Conservation (phyloP, 768 basidiomycete genomes). For the Epithele typhae region DNA sequence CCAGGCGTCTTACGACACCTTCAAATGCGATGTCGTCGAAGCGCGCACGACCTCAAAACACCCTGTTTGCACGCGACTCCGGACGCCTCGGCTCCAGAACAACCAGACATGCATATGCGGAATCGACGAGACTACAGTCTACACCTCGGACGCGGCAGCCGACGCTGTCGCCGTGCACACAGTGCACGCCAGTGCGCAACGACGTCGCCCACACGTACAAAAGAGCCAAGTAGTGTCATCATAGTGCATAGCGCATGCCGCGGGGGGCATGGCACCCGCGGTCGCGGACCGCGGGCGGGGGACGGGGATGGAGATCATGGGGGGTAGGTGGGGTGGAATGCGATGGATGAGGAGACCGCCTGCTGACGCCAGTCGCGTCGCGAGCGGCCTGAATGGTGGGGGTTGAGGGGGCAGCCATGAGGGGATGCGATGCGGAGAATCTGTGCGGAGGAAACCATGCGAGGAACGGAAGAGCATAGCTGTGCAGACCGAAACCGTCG, state of each 20-base stretch:
- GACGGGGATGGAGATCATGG: too few species aligned
- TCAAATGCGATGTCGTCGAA: too few species aligned
- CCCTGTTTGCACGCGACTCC: neutral
- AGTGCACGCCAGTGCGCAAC: slow-evolving; percentile 8
- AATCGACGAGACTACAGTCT: slow-evolving; percentile 2
- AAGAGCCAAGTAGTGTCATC: neutral
- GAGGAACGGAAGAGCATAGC: too few species aligned
- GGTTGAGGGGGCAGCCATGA: neutral
- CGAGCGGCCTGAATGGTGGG: too few species aligned
- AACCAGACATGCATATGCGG: slow-evolving; percentile 6
- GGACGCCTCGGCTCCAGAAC: neutral
- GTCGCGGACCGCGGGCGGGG: slow-evolving; percentile 1
- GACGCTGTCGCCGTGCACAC: neutral
- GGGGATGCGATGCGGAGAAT: too few species aligned
- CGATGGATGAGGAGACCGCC: neutral
- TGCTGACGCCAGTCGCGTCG: too few species aligned
- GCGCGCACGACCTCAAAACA: too few species aligned
- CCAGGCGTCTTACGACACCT: too few species aligned
- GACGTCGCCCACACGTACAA: neutral
- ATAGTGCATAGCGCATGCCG: slow-evolving; percentile 6
- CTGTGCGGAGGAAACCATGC: too few species aligned
- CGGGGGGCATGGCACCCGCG: neutral
- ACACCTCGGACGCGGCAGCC: neutral
- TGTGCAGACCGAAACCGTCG: too few species aligned
- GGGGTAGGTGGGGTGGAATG: neutral